Evolutionary conservation across 345 rosid genomes (phyloP).

Genomic region (Durio zibethinus): DNA sequence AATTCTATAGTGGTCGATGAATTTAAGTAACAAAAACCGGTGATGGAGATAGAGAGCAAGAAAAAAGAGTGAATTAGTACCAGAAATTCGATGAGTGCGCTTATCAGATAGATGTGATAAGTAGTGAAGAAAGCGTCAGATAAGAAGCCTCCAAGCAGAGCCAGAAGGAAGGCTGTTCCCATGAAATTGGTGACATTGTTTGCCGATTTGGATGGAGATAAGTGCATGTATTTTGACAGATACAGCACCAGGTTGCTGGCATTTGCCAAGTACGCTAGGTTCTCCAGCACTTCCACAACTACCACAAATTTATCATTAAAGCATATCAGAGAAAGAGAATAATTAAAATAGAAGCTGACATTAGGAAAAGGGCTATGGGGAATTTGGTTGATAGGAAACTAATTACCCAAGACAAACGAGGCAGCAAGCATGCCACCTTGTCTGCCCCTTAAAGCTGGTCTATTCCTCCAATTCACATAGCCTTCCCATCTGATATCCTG

Average conservation of each 20-base stretch:
- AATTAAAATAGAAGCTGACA: background rate
- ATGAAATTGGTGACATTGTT: slow-evolving; percentile 75
- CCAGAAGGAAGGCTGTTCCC: slow-evolving; percentile 81
- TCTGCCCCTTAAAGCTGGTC: slow-evolving; percentile 52
- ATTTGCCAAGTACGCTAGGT: slow-evolving; percentile 74
- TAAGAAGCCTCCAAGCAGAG: slow-evolving; percentile 81
- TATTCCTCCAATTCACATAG: slow-evolving; percentile 70
- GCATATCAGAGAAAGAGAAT: background rate
- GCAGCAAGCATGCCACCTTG: slow-evolving; percentile 83
- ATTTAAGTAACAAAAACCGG: background rate
- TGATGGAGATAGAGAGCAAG: background rate
- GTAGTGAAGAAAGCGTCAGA: slow-evolving; percentile 71
- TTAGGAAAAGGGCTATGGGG: background rate
- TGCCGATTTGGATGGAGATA: slow-evolving; percentile 69
- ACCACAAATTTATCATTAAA: slow-evolving; percentile 6
- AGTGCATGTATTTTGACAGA: slow-evolving; percentile 55
- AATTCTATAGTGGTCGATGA: background rate
- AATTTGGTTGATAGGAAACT: slow-evolving; percentile 4
- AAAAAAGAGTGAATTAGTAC: slow-evolving; percentile 22
- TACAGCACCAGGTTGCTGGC: slow-evolving; percentile 80
- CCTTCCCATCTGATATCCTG: slow-evolving; percentile 61
- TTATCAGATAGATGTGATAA: slow-evolving; percentile 56
- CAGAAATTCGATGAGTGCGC: slow-evolving; percentile 63
- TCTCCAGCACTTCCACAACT: slow-evolving; percentile 91
- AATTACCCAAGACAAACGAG: slow-evolving; percentile 54